Percentiles rank a stretch among this genome's conserved stretches.
Evolutionary conservation across 1,284 basidiomycete species (phyloP).

Genomic region (Bothia castanella): DNA sequence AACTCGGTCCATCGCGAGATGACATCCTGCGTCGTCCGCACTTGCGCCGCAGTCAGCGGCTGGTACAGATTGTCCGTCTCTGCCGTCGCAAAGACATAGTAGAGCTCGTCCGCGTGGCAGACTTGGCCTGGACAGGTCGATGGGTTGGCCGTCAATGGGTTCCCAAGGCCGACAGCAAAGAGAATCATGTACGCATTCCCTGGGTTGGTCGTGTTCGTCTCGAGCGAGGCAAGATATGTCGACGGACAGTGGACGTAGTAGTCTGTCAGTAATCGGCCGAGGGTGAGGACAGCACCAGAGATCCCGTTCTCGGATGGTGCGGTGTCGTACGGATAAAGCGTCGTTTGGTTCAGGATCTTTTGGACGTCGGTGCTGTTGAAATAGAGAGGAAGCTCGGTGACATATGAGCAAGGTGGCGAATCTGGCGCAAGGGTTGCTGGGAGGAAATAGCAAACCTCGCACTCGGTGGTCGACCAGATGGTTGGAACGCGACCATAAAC

Average conservation of each 20-base stretch:
- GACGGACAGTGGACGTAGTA: too few species aligned
- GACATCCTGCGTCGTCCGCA: constrained; percentile 2
- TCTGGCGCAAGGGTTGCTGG: constrained; percentile 1
- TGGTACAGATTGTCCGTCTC: constrained; percentile 14
- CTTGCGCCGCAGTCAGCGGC: constrained; percentile 2
- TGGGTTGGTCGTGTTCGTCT: too few species aligned
- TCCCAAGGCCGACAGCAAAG: constrained; percentile 5
- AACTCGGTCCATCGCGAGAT: constrained; percentile 13
- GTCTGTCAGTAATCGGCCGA: constrained; percentile 1
- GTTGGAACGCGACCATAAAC: constrained; percentile 12
- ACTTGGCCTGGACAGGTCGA: constrained; percentile 1
- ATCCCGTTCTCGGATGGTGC: not conserved
- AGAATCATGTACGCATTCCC: constrained; percentile 4
- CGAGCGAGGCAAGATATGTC: too few species aligned
- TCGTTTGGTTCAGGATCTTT: constrained; percentile 3
- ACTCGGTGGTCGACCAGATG: constrained; percentile 11
- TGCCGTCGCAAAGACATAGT: constrained; percentile 12
- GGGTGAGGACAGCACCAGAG: constrained; percentile 6
- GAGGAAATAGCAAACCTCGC: constrained; percentile 12
- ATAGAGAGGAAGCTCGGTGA: not conserved
- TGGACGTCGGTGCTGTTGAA: constrained; percentile 2
- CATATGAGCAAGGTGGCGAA: constrained; percentile 1
- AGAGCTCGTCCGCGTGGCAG: constrained; percentile 13
- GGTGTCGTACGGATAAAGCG: constrained; percentile 9
- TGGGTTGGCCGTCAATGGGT: constrained; percentile 4